A percentile compares a stretch with the other conserved stretches of the same genome.
These are phyloP conservation scores for Jackrogersella multiformis DNA, from an alignment of 495 filamentous ascomycete species.

Conservation along the genomic window DNA sequence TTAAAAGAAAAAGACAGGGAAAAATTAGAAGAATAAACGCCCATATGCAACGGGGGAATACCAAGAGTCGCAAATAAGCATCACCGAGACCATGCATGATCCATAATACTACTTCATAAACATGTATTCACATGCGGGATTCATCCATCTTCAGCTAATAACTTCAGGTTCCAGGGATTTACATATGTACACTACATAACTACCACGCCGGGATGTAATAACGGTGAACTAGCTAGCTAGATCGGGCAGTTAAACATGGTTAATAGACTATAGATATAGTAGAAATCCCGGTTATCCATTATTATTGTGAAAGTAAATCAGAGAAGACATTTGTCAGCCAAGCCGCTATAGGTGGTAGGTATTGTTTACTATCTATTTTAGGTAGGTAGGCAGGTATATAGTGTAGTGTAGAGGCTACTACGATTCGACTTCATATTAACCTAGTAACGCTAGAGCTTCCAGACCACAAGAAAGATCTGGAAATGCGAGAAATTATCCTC, in stretches of 20 bases:
- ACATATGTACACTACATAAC: no score
- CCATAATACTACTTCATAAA: conserved; percentile 8
- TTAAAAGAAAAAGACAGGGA: no score
- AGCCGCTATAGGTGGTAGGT: background rate
- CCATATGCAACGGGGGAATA: background rate
- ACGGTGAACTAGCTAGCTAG: conserved; percentile 9
- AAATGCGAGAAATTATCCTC: conserved; percentile 7
- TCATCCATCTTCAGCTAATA: conserved; percentile 5
- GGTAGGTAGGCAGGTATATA: no score
- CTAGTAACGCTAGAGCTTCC: background rate
- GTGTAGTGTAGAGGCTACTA: background rate
- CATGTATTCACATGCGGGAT: conserved; percentile 2
- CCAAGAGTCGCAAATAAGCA: background rate
- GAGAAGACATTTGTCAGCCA: background rate
- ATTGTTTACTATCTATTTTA: no score
- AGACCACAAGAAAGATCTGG: conserved; percentile 5
- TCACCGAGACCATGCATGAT: background rate
- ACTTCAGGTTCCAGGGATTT: background rate
- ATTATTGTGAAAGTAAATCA: background rate
- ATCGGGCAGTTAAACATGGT: background rate
- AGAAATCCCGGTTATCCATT: background rate
- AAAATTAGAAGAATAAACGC: background rate
- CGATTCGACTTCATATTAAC: background rate
- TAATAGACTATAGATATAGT: background rate
- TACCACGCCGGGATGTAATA: background rate